Evolutionary conservation across 1,284 basidiomycete species (phyloP), one percentile per base, ranked within the genome.

Genomic region (Ustanciosporium gigantosporum): DNA sequence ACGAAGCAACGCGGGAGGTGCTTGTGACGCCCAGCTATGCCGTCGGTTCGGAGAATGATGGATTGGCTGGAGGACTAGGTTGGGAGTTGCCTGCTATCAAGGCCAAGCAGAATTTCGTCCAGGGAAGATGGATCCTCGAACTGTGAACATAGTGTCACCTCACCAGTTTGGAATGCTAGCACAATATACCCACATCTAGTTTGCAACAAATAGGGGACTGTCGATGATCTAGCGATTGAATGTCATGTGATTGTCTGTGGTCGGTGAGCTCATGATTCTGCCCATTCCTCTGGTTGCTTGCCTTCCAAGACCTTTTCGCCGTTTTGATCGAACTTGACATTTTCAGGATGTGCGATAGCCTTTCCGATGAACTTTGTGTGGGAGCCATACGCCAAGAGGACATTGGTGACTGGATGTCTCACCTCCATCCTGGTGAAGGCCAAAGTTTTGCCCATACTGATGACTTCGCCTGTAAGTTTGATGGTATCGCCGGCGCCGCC

Each of bases 331-430:
- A 93, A 88, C 69, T 84, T 87, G 38, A 92, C 85, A 66, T 91
- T 90, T 53, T 88, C 83, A 82, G 88, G 78, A 68, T 88, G 85
- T 4, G 81, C 81, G 14, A 83, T 82, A 5, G 88, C 88, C 74
- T 84, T 88, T 14, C 88, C 89, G 50, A 93, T 82, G 67, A 89
- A 92, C 78, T 94, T 93, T 6, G 90, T 93, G 73, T 93, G 90
- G 13, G 74, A 62, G 1, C 58, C 68, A 34, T 55, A 66, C 3
- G 66, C 68, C 24, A 76, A 41, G 21, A 75, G 16, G 2, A 51
- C 64, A 25, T 69, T 25, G 9, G 62, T 66, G 2, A 53, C 52
- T 1, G 70, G 61, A 41, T 77, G 68, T 17, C 66, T 39, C 3
- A 77, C 25, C 36, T 77, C 73, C 25, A 75, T 60, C 9, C 74